Evolutionary conservation across 1,284 basidiomycete genomes (phyloP), one percentile per base, ranked within the genome.

Genomic region (Sanghuangporus sanghuang): DNA sequence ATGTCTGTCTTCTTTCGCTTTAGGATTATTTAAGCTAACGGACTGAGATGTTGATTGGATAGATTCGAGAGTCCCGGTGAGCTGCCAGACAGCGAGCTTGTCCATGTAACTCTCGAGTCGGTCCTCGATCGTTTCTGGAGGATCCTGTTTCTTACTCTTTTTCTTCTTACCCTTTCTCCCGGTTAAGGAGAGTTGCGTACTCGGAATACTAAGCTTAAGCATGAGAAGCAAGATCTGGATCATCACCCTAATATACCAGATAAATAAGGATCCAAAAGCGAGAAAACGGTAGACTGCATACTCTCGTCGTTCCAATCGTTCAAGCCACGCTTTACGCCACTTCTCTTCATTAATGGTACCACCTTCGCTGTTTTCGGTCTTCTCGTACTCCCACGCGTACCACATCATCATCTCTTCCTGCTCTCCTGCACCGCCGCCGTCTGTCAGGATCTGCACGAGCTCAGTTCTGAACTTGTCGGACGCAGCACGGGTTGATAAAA

Each of bases 321-420:
- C 80, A 39, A 90, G 73, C 81, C 86, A 89, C 5, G 67, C 67
- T 14, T 75, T 71, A 50, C 81, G 78, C 79, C 85, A 87, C 59
- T 74, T 75, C 49, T 81, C 81, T 16, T 72, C 70, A n/a, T 70
- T 69, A 11, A 73, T 73, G 27, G 75, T 75, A n/a, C 35, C 53
- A 12, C 39, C 21, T 42, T 62, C 64, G 42, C 36, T 7, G 11
- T 12, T 21, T 9, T 39, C 57, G 23, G 72, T 73, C 70, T 81
- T 84, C 71, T 88, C 89, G 70, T 86, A 79, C 50, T 78, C 78
- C 32, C 86, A 73, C 0, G 83, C 80, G 66, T 82, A 90, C 85
- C 85, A 89, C 86, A 91, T 87, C 79, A 89, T 85, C 2, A 78
- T 79, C 64, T 87, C 86, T 67, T 91, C 89, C 44, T 81, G 73